Evolutionary conservation across 225 moss, liverwort and hornwort genomes (phyloP).

Genomic region (Pleurozium schreberi): DNA sequence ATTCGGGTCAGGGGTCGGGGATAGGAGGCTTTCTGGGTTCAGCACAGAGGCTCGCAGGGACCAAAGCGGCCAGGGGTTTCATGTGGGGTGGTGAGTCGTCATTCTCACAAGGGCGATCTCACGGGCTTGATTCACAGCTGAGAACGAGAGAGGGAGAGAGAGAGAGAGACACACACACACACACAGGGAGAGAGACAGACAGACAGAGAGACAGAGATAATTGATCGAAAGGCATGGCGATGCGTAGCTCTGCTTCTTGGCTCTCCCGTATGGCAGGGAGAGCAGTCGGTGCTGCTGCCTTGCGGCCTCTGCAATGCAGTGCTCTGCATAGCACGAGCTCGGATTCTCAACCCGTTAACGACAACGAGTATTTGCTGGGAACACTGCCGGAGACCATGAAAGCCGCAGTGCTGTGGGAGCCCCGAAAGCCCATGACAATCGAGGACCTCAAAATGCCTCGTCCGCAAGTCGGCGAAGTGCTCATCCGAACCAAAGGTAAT

Average conservation of each 20-base stretch:
- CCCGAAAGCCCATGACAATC: conserved; percentile 72
- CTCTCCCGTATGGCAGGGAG: conserved; percentile 13
- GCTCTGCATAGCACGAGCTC: conserved; percentile 13
- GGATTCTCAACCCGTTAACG: background rate
- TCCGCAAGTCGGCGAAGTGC: conserved; percentile 78
- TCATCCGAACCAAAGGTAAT: conserved; percentile 76
- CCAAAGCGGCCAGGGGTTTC: background rate
- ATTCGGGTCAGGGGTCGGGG: background rate
- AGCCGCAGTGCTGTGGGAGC: conserved; percentile 96
- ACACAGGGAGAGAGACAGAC: background rate
- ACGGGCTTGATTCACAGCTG: background rate
- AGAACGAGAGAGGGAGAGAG: background rate
- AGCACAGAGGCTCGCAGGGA: background rate
- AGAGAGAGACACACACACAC: background rate
- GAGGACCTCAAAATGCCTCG: conserved; percentile 82
- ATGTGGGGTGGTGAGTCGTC: background rate
- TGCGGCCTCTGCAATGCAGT: background rate
- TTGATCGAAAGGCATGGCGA: conserved; percentile 12
- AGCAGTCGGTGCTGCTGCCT: conserved; percentile 5
- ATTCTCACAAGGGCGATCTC: background rate
- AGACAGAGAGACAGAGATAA: background rate
- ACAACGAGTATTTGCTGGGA: conserved; percentile 56
- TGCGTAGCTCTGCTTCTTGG: conserved; percentile 7
- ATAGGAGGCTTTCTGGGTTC: background rate
- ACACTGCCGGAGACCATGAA: conserved; percentile 78